Evolutionary conservation across 805 yeast species (phyloP), one percentile per base, ranked within the genome.

Genomic region (Candida ponderosae): DNA sequence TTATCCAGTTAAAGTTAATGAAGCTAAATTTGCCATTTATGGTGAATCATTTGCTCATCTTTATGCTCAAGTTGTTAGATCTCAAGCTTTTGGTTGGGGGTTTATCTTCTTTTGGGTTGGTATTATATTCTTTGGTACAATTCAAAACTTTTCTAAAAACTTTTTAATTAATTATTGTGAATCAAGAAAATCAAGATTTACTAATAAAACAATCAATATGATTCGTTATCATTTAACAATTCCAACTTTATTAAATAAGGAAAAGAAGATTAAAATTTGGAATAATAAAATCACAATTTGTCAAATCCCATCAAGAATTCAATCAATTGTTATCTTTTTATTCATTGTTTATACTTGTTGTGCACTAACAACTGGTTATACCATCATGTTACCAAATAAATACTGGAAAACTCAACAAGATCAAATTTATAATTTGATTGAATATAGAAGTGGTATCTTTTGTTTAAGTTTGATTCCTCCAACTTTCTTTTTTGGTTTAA

Each of bases 401-500:
- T 65, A 54, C 35, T 44, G 56, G 18, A 46, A 49, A 1, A 51
- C 50, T 19, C 51, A 57, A 41, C 66, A 53, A 52, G 57, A 36
- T 39, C 59, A 56, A 38, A 48, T 58, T 14, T 33, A 58, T 38
- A 66, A 57, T 32, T 40, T 65, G 38, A 58, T 79, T 15, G 76
- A 74, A 31, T 79, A 75, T 52, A 65, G 85, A 55, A 59, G 74
- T 6, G 81, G 72, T 34, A 38, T 75, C 16, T 58, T 73, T 55
- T 57, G 72, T 3, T 56, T 74, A 29, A 74, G 72, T 37, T 40
- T 76, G 34, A 65, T 79, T 40, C 90, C 93, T 1, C 53, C 70
- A 6, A 53, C 77, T 15, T 70, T 74, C 41, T 58, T 81, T 39
- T 79, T 83, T 56, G 85, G 86, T 5, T 81, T 81, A 23, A 65